Conservation (phyloP, 176 grass and related monocot species). For the Alloteropsis semialata region DNA sequence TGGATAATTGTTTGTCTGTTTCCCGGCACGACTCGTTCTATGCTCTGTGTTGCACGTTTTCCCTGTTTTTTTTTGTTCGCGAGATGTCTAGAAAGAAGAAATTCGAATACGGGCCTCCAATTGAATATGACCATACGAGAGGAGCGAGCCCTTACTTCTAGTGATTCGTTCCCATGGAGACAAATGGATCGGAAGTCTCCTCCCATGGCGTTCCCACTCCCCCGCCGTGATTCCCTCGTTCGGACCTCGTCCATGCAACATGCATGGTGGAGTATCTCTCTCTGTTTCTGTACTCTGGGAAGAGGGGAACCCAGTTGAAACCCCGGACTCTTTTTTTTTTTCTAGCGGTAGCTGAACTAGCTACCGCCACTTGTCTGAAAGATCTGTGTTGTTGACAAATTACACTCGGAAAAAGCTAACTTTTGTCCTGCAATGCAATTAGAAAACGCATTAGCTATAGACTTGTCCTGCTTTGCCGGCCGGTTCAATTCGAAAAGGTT, state of each 20-base stretch:
- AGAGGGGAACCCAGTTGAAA: background rate
- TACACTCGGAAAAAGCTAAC: background rate
- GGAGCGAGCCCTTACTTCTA: background rate
- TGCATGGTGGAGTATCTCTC: too few species aligned
- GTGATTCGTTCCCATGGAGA: background rate
- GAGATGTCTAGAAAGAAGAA: background rate
- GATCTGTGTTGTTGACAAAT: background rate
- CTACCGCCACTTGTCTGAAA: background rate
- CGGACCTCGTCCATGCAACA: too few species aligned
- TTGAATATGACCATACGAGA: background rate
- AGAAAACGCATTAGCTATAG: too few species aligned
- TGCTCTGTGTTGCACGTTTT: slow-evolving; percentile 6
- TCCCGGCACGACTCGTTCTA: slow-evolving; percentile 9
- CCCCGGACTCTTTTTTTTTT: too few species aligned
- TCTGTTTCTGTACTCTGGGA: background rate
- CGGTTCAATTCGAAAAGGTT: background rate
- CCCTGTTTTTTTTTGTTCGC: background rate
- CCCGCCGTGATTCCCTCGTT: too few species aligned
- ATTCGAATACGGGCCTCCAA: background rate
- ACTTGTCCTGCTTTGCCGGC: background rate
- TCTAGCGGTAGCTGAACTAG: too few species aligned
- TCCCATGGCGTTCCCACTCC: too few species aligned
- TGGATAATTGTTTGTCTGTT: background rate
- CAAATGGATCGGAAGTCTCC: background rate
- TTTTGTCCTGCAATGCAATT: background rate